Conservation (phyloP, 768 basidiomycete genomes). For the Collybiopsis luxurians region DNA sequence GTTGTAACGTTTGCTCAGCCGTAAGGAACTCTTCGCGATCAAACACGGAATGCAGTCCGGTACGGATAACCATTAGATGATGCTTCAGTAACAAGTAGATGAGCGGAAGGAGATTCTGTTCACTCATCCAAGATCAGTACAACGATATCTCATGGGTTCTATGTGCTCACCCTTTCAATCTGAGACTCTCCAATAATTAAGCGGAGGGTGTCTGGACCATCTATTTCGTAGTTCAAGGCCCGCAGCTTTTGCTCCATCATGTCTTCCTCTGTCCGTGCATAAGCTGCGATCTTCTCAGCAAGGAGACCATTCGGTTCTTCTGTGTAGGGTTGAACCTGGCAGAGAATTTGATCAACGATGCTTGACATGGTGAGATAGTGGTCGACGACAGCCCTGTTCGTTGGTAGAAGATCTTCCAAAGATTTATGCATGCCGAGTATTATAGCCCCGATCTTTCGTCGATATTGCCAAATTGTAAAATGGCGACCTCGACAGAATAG, state of each 20-base stretch:
- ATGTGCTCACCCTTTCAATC: conserved; percentile 9
- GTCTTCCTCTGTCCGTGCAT: conserved; percentile 4
- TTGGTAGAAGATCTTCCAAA: background rate
- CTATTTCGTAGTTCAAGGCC: conserved; percentile 10
- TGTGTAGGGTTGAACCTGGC: background rate
- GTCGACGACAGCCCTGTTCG: conserved; percentile 5
- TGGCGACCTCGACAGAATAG: conserved; percentile 1
- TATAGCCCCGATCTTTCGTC: conserved; percentile 9
- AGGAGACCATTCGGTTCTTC: conserved; percentile 1
- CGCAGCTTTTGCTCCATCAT: conserved; percentile 2
- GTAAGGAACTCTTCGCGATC: background rate
- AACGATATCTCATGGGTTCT: background rate
- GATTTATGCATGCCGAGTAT: conserved; percentile 3
- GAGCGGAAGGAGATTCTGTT: background rate
- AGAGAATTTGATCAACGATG: conserved; percentile 4
- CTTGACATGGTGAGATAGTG: conserved; percentile 2
- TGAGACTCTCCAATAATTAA: conserved; percentile 9
- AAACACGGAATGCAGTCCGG: background rate
- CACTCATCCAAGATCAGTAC: background rate
- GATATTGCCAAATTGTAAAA: conserved; percentile 8
- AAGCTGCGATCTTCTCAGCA: background rate
- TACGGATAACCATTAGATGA: background rate
- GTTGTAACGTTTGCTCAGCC: background rate
- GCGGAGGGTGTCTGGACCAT: conserved; percentile 6
- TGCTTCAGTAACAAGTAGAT: background rate